These are phyloP conservation scores for Fusarium odoratissimum DNA, from an alignment of 2,329 filamentous ascomycete species.

Conservation along the genomic window DNA sequence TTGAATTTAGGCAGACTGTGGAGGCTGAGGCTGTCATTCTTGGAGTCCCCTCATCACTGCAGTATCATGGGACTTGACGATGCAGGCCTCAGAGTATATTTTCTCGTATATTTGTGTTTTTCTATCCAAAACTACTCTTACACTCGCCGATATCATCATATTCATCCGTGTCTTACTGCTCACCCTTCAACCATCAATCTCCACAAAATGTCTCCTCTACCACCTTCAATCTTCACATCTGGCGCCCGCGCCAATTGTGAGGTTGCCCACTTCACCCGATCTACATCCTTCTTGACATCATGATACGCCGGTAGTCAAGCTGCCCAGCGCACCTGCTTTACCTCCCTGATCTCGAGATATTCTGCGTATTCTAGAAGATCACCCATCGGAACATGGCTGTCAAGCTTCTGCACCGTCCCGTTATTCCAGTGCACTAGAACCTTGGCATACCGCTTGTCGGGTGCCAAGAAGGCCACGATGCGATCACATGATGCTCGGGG, in stretches of 20 bases:
- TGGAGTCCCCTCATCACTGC: constrained; percentile 15
- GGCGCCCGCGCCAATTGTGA: not conserved
- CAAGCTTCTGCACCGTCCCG: constrained; percentile 40
- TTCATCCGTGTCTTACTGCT: not conserved
- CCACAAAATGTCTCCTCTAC: not conserved
- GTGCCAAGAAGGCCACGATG: constrained; percentile 40
- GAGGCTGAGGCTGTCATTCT: constrained; percentile 34
- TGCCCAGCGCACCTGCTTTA: constrained; percentile 41
- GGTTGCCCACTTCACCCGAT: not conserved
- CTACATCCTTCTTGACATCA: not conserved
- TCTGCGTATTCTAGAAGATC: constrained; percentile 35
- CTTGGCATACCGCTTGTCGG: constrained; percentile 38
- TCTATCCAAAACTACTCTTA: not conserved
- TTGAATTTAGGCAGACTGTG: constrained; percentile 38
- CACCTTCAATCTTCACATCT: not conserved
- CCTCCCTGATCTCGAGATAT: constrained; percentile 42
- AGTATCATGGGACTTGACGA: constrained; percentile 21
- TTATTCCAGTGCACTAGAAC: constrained; percentile 47
- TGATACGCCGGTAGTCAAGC: not conserved
- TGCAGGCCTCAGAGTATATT: not conserved
- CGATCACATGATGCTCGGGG: constrained; percentile 24
- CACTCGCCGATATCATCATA: not conserved
- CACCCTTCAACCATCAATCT: not conserved
- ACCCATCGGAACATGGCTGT: constrained; percentile 32
- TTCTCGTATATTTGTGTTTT: constrained; percentile 20